These are phyloP conservation scores for Apiosordaria backusii DNA, from an alignment of 495 filamentous ascomycete genomes.

Conservation along the genomic window DNA sequence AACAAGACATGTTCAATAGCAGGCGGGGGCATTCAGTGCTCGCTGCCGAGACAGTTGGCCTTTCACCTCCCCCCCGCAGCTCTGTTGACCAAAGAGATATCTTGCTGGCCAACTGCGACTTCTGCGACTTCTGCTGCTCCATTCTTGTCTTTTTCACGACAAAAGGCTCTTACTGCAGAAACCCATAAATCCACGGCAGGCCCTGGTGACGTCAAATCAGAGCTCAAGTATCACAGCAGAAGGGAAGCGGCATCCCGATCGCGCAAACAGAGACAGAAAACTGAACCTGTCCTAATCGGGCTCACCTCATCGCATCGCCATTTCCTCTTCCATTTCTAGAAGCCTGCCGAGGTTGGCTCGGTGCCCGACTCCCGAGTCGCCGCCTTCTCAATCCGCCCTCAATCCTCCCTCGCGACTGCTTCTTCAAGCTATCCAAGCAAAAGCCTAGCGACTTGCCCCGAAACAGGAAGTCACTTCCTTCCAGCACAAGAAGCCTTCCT, in stretches of 20 bases:
- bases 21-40: neutral
- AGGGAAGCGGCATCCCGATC: conserved; percentile 15
- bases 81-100: neutral
- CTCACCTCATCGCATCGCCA: neutral
- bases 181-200: neutral
- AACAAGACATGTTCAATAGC: neutral
- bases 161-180: neutral
- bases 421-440: neutral
- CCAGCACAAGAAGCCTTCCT: neutral
- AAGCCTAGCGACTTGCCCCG: too few species aligned
- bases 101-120: neutral
- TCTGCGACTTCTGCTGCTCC: neutral
- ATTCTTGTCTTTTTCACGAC: neutral
- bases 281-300: neutral
- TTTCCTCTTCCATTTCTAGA: neutral
- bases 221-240: conserved; percentile 21
- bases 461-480: neutral
- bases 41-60: neutral
- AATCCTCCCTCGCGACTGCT: neutral
- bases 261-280: neutral
- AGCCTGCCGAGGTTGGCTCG: neutral
- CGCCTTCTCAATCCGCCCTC: neutral
- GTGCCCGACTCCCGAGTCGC: neutral
- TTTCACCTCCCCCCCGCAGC: neutral
- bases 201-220: conserved; percentile 18